Conservation (phyloP, 306 rosid species). For the Sicyos baderoa region DNA sequence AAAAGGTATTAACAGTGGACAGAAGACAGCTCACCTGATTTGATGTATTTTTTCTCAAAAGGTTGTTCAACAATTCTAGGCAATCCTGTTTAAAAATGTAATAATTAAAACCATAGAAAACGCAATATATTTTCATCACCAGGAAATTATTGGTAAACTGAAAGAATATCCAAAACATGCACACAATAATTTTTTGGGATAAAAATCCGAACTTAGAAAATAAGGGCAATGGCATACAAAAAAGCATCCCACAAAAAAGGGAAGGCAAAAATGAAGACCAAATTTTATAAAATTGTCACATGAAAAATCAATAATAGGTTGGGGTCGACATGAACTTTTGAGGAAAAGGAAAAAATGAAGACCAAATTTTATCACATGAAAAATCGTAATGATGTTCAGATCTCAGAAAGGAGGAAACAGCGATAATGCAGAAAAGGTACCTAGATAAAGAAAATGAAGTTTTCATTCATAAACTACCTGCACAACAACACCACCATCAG, state of each 20-base stretch:
- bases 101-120: conserved; percentile 25
- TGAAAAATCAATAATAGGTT: too few relatives aligned
- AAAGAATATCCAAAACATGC: not conserved
- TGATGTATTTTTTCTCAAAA: conserved; percentile 60
- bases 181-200: not conserved
- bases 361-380: not conserved
- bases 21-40: conserved; percentile 66
- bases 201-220: too few relatives aligned
- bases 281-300: too few relatives aligned
- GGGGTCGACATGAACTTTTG: not conserved
- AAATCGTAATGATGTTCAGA: conserved; percentile 2
- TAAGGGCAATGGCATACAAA: too few relatives aligned
- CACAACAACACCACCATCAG: conserved; percentile 96
- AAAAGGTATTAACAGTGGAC: conserved; percentile 9
- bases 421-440: conserved; percentile 20
- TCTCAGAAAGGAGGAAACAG: not conserved
- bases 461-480: conserved; percentile 48
- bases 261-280: too few relatives aligned
- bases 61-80: conserved; percentile 76
- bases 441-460: conserved; percentile 6
- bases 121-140: conserved; percentile 6
- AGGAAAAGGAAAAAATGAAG: not conserved
- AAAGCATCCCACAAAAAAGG: too few relatives aligned
- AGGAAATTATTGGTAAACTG: conserved; percentile 2
- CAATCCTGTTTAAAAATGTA: conserved; percentile 58